Percentiles rank a stretch among this genome's conserved stretches.
These are phyloP conservation scores for Coemansia sp. DNA, from an alignment of 192 early-diverging fungal species.

Conservation along the genomic window DNA sequence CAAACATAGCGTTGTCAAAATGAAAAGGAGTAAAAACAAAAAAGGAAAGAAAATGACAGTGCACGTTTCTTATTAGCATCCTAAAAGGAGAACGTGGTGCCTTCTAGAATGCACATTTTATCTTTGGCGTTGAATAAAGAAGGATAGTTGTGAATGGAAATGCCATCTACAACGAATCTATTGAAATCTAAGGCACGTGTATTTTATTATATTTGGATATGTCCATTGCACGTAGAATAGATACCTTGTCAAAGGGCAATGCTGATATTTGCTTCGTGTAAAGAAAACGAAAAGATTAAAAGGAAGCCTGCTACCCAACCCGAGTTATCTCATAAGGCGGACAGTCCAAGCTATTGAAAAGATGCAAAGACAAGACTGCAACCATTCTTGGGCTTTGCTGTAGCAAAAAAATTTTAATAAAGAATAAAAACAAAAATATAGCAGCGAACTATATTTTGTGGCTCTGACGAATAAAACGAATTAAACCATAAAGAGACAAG, in stretches of 20 bases:
- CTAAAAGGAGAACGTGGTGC: not conserved
- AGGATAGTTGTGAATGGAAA: not conserved
- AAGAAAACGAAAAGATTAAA: not conserved
- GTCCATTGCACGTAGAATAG: not conserved
- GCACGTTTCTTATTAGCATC: not conserved
- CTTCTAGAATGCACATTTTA: not conserved
- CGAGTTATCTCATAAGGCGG: not conserved
- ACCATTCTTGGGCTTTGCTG: not conserved
- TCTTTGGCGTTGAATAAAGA: not conserved
- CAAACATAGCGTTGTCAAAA: no score
- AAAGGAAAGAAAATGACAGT: not conserved
- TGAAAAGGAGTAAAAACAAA: not conserved
- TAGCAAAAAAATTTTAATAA: not conserved
- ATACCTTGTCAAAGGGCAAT: not conserved
- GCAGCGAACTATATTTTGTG: no score
- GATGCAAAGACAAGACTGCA: not conserved
- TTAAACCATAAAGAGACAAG: not conserved
- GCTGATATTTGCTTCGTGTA: not conserved
- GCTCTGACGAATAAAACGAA: not conserved
- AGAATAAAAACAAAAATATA: not conserved
- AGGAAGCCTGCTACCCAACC: not conserved
- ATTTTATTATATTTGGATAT: not conserved
- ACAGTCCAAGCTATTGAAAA: not conserved
- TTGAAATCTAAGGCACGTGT: not conserved
- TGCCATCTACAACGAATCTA: not conserved